Percentiles rank a stretch among this genome's conserved stretches.
These are phyloP conservation scores for Murraya koenigii DNA, from an alignment of 345 rosid genomes.

Conservation along the genomic window DNA sequence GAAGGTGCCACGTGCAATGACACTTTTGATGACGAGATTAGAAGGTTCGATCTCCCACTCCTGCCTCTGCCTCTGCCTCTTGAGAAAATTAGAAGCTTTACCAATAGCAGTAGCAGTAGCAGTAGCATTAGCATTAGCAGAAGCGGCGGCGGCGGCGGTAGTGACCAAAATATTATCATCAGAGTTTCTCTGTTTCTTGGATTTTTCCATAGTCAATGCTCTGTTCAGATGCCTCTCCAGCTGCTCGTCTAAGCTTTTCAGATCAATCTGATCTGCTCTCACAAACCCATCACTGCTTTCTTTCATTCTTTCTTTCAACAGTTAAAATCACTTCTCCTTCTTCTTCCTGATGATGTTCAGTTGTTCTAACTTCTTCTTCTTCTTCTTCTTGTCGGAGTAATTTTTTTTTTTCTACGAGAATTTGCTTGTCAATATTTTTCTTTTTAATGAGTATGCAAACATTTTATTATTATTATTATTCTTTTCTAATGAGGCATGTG, in stretches of 20 bases:
- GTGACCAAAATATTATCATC: conserved; percentile 25
- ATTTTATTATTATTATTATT: background rate
- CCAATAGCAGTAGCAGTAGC: conserved; percentile 17
- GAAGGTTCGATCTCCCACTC: conserved; percentile 99
- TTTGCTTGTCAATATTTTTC: background rate
- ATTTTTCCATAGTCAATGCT: conserved; percentile 66
- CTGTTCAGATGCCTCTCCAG: conserved; percentile 78
- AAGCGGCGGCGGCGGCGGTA: too few relatives aligned
- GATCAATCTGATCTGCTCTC: conserved; percentile 98
- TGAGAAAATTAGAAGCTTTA: conserved; percentile 8
- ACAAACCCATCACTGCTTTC: conserved; percentile 78
- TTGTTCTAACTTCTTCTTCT: background rate
- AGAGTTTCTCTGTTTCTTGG: conserved; percentile 35
- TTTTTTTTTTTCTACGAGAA: background rate
- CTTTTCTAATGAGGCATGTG: conserved; percentile 32
- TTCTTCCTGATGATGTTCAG: background rate
- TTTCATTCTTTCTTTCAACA: conserved; percentile 37
- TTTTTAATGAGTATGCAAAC: background rate
- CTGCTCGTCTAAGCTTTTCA: conserved; percentile 92
- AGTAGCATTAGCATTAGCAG: background rate
- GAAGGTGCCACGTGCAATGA: conserved; percentile 96
- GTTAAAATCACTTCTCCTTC: background rate
- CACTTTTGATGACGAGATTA: conserved; percentile 75
- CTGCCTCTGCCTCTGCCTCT: conserved; percentile 52
- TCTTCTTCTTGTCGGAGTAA: background rate